Conservation (phyloP, 176 grass and related monocot species). For the Triticum timopheevii region DNA sequence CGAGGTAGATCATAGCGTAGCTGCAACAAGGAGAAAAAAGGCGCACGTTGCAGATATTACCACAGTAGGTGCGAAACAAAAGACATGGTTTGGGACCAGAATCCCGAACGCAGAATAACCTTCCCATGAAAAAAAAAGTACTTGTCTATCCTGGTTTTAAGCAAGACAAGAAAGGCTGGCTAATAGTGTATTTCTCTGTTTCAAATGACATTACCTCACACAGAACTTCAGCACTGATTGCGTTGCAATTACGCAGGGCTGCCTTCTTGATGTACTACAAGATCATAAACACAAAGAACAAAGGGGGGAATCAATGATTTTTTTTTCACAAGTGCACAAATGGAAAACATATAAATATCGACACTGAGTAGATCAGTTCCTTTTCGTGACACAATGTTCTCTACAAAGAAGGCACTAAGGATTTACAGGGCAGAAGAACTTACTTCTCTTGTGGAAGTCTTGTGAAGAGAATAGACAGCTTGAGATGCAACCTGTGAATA, state of each 20-base stretch:
- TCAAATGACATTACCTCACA: conserved; percentile 58
- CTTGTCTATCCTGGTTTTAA: not conserved
- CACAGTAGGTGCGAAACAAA: not conserved
- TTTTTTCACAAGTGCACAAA: not conserved
- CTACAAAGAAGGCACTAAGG: not conserved
- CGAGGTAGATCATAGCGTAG: conserved; percentile 74
- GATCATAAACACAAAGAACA: conserved; percentile 9
- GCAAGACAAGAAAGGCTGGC: not conserved
- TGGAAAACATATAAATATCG: not conserved
- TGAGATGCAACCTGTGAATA: conserved; percentile 65
- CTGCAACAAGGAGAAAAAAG: conserved; percentile 31
- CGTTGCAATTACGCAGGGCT: conserved; percentile 54
- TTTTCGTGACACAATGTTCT: not conserved
- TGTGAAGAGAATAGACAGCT: conserved; percentile 94
- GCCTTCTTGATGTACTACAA: conserved; percentile 74
- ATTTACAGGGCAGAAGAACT: not conserved
- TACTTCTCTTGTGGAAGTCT: conserved; percentile 95
- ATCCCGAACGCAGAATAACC: not conserved
- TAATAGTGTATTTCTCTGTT: not conserved
- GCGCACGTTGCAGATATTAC: not conserved
- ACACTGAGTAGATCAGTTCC: not conserved
- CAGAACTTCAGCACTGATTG: conserved; percentile 59
- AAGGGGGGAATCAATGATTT: not conserved
- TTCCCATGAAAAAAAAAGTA: not conserved
- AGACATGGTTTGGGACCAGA: not conserved